These are phyloP conservation scores for Fomitopsis schrenkii DNA, from an alignment of 1,284 basidiomycete genomes.

Conservation along the genomic window DNA sequence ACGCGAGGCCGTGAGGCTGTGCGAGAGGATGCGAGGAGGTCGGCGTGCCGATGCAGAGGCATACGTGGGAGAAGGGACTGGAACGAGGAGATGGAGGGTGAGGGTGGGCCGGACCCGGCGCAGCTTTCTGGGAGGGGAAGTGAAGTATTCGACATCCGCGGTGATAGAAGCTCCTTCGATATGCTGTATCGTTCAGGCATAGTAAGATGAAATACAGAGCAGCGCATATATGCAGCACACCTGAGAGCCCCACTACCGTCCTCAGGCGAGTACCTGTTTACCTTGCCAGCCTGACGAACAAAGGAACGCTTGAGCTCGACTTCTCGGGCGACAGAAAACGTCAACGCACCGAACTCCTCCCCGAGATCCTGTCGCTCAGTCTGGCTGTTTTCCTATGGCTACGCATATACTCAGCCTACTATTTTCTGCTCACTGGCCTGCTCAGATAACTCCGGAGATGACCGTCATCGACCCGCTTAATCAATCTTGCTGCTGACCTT, in stretches of 20 bases:
- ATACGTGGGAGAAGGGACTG: slow-evolving; percentile 12
- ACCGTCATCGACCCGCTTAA: slow-evolving; percentile 56
- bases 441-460: slow-evolving; percentile 28
- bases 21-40: slow-evolving; percentile 3
- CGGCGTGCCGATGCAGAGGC: slow-evolving; percentile 15
- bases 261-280: slow-evolving; percentile 14
- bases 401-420: slow-evolving; percentile 36
- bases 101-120: slow-evolving; percentile 22
- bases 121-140: slow-evolving; percentile 20
- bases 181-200: slow-evolving; percentile 37
- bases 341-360: slow-evolving; percentile 19
- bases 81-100: slow-evolving; percentile 16
- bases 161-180: slow-evolving; percentile 13
- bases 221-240: slow-evolving; percentile 23
- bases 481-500: slow-evolving; percentile 52
- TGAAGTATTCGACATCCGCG: slow-evolving; percentile 5
- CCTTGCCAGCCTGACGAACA: slow-evolving; percentile 14
- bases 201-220: slow-evolving; percentile 56
- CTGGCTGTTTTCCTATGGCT: slow-evolving; percentile 46
- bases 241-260: slow-evolving; percentile 12
- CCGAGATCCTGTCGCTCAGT: slow-evolving; percentile 19
- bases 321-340: slow-evolving; percentile 23
- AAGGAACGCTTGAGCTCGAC: slow-evolving; percentile 18
- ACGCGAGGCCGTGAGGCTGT: slow-evolving; percentile 21
- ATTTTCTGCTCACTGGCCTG: slow-evolving; percentile 42